Evolutionary conservation across 495 filamentous ascomycete species (phyloP).

Genomic region (Delitschia confertaspora): DNA sequence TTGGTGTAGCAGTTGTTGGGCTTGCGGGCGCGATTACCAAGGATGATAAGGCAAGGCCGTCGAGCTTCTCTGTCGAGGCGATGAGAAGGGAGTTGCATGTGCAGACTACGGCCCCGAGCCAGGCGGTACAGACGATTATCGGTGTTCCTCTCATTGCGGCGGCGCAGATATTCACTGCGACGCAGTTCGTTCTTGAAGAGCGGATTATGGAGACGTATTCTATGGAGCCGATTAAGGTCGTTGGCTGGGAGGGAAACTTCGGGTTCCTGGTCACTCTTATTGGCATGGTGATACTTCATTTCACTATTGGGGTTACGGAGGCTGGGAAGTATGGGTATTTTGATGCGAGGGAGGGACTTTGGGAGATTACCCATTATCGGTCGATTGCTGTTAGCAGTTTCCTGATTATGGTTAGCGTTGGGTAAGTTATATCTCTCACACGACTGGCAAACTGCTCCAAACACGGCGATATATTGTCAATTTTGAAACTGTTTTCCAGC

Average conservation of each 20-base stretch:
- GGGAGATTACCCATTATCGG: conserved; percentile 61
- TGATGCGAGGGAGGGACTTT: conserved; percentile 75
- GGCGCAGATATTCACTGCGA: conserved; percentile 92
- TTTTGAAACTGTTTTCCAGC: too few relatives aligned
- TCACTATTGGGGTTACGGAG: conserved; percentile 62
- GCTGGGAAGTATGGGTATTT: conserved; percentile 77
- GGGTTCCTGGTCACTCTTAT: conserved; percentile 77
- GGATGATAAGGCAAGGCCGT: conserved; percentile 42
- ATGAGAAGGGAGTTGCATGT: conserved; percentile 4
- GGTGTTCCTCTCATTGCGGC: conserved; percentile 83
- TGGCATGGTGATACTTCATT: conserved; percentile 70
- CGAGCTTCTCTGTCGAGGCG: too few relatives aligned
- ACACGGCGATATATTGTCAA: too few relatives aligned
- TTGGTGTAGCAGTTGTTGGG: conserved; percentile 83
- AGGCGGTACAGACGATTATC: conserved; percentile 63
- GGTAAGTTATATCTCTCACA: conserved; percentile 46
- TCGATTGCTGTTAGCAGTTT: conserved; percentile 64
- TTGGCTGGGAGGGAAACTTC: conserved; percentile 94
- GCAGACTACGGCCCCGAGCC: conserved; percentile 34
- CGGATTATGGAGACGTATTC: conserved; percentile 83
- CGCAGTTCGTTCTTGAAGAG: conserved; percentile 94
- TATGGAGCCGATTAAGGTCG: conserved; percentile 81
- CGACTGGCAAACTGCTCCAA: too few relatives aligned
- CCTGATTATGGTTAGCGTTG: conserved; percentile 93
- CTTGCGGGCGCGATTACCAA: conserved; percentile 71